Conservation (phyloP, 202 grass and related monocot genomes). For the Carex arenaria region DNA sequence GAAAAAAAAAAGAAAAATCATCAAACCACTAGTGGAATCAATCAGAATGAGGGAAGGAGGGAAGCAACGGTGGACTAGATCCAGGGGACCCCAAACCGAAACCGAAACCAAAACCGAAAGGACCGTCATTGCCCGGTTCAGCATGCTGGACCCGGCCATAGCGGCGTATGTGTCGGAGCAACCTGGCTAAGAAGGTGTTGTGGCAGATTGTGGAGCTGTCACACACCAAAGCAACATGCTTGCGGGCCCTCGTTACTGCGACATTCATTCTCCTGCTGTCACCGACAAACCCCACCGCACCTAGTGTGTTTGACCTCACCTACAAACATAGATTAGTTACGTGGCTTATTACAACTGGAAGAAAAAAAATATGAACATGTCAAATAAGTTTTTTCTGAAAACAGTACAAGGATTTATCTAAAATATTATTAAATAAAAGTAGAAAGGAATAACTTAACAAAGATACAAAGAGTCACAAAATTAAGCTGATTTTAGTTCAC, state of each 20-base stretch:
- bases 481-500: neutral
- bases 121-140: constrained; percentile 21
- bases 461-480: neutral
- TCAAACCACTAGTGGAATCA: constrained; percentile 2
- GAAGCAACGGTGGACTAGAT: constrained; percentile 13
- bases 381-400: neutral
- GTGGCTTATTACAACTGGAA: neutral
- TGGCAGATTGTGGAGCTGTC: constrained; percentile 89
- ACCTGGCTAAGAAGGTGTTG: constrained; percentile 74
- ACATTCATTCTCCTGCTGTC: constrained; percentile 83
- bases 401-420: neutral
- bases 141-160: constrained; percentile 75
- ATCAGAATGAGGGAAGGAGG: constrained; percentile 10
- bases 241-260: constrained; percentile 69
- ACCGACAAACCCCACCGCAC: constrained; percentile 79
- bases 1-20: neutral
- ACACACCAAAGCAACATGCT: constrained; percentile 71
- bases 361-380: neutral
- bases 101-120: constrained; percentile 51
- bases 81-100: constrained; percentile 42
- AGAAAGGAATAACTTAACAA: constrained; percentile 15
- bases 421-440: neutral
- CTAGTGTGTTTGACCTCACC: constrained; percentile 82
- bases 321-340: constrained; percentile 23
- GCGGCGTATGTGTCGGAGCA: constrained; percentile 66